phyloP scores from a whole-genome alignment of 2,329 filamentous ascomycete species.

The Scorias spongiosa region DNA sequence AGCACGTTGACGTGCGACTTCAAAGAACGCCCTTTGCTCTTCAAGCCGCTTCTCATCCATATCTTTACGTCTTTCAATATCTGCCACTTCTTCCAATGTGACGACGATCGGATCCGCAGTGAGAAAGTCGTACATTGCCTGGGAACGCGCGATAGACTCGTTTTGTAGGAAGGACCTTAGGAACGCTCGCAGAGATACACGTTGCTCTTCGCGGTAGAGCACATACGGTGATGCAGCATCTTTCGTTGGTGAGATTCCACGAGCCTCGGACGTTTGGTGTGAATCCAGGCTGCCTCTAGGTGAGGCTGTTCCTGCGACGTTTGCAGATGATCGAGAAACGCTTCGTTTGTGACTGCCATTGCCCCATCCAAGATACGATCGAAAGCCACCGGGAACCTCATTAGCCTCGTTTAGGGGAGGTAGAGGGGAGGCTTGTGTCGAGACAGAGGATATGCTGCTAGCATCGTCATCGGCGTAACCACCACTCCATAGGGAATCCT shows the following conservation, averaged over 20 bases:
- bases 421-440: conserved; percentile 35
- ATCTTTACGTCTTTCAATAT: conserved; percentile 63
- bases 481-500: conserved; percentile 45
- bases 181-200: conserved; percentile 81
- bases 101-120: conserved; percentile 55
- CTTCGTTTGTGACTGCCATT: conserved; percentile 27
- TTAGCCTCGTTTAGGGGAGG: conserved; percentile 11
- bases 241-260: conserved; percentile 4
- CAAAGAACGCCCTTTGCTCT: conserved; percentile 88
- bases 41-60: conserved; percentile 80
- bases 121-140: conserved; percentile 72
- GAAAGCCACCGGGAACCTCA: conserved; percentile 21
- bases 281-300: conserved; percentile 5
- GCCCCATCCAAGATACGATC: conserved; percentile 25
- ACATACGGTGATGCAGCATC: conserved; percentile 24
- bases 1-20: conserved; percentile 79
- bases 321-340: conserved; percentile 11
- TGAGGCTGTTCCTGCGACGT: conserved; percentile 1
- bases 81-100: conserved; percentile 68
- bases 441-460: conserved; percentile 67
- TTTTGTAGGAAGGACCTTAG: conserved; percentile 77
- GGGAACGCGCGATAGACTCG: conserved; percentile 65
- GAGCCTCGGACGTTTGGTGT: neutral
- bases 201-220: conserved; percentile 74
- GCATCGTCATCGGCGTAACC: conserved; percentile 52